Base-by-base conservation (phyloP, 2,329 filamentous ascomycete species). In the Capronia epimyces region DNA sequence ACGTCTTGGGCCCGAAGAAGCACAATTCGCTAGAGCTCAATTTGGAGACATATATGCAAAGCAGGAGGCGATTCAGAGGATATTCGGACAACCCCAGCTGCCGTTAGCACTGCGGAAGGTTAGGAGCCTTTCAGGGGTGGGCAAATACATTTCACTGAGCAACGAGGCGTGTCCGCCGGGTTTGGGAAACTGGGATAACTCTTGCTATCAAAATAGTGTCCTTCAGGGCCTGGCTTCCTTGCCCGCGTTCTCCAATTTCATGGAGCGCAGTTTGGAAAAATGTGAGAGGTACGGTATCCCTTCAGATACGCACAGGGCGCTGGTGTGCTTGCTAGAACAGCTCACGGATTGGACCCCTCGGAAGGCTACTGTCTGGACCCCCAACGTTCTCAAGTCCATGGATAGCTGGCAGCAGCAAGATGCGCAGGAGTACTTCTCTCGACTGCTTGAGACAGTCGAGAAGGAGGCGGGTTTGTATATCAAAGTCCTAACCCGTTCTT, bases 151-250 rank as follows among this genome's bases (percentile, higher is more conserved):
- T 6, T 66, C 69, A 13, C 61, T 52, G 39, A 64, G 63, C 31
- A 66, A 68, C 27, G 61, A 60, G 4, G 55, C 64, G 29, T 43
- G 46, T 24, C 72, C 72, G 3, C 68, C 74, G 3, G 93, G 93
- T 0, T 72, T 97, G 46, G 89, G 88, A 8, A 98, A 98, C 66
- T 84, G 83, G 72, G 88, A 95, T 71, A 95, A 96, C 66, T 95
- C 89, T 1, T 97, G 93, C 73, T 98, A 95, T 67, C 93, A 97
- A 69, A 98, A 98, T 68, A 96, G 90, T 65, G 84, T 96, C 16
- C 81, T 98, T 9, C 89, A 95, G 67, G 83, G 84, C 5, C 73
- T 97, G 36, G 83, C 90, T 1, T 85, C 90, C 3, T 74, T 97
- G 24, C 77, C 79, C 15, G 79, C 84, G 3, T 72, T 97, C 24